A percentile compares a stretch with the other conserved stretches of the same genome.
Evolutionary conservation across 768 basidiomycete species (phyloP).

Genomic region (Galerina sulciceps): DNA sequence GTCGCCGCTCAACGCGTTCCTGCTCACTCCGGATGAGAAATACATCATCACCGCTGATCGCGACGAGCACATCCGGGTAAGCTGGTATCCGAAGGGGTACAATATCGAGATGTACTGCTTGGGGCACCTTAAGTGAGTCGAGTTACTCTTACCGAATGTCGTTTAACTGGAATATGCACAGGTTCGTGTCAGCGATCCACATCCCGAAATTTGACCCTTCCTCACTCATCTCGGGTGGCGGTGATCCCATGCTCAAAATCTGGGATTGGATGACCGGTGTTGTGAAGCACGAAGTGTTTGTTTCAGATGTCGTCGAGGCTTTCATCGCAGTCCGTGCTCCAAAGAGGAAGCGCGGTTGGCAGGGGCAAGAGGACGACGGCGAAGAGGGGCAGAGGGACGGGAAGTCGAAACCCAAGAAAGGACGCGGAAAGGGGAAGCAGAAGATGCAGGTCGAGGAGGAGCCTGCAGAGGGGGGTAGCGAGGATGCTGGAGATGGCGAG

Average conservation of each 20-base stretch:
- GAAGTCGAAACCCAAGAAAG: constrained; percentile 27
- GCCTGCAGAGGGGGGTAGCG: constrained; percentile 8
- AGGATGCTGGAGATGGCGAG: constrained; percentile 14
- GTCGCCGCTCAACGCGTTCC: constrained; percentile 78
- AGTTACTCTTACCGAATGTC: not conserved
- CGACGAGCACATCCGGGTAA: constrained; percentile 94
- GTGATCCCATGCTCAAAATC: constrained; percentile 74
- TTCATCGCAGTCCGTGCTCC: constrained; percentile 46
- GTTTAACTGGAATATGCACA: constrained; percentile 27
- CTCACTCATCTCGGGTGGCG: constrained; percentile 83
- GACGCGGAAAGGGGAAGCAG: constrained; percentile 25
- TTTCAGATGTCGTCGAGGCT: constrained; percentile 52
- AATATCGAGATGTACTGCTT: constrained; percentile 87
- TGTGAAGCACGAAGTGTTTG: constrained; percentile 52
- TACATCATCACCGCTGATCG: constrained; percentile 90
- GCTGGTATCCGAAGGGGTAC: constrained; percentile 86
- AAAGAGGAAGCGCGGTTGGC: constrained; percentile 37
- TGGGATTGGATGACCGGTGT: constrained; percentile 82
- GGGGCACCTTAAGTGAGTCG: constrained; percentile 76
- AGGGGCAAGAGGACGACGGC: constrained; percentile 30
- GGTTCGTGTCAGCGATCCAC: constrained; percentile 85
- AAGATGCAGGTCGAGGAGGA: constrained; percentile 18
- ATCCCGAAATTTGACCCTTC: constrained; percentile 52
- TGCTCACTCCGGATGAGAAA: constrained; percentile 68
- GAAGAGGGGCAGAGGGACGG: constrained; percentile 25